Evolutionary conservation across 106 monocot species (phyloP).

Genomic region (Dendrobium catenatum): DNA sequence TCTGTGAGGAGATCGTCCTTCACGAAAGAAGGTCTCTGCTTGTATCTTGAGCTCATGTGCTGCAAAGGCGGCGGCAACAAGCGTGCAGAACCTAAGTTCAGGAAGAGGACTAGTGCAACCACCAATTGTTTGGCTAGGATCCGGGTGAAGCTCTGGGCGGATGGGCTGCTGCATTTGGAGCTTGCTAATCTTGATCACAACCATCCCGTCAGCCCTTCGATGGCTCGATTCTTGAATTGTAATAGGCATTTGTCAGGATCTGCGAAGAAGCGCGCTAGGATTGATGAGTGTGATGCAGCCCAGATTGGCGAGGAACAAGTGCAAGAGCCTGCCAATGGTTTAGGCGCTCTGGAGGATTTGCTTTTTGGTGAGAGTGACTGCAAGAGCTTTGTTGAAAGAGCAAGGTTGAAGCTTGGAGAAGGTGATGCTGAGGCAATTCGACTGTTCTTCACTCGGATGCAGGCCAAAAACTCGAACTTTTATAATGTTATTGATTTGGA

Average conservation of each 20-base stretch:
- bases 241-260: conserved; percentile 33
- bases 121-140: conserved; percentile 52
- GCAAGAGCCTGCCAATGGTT: conserved; percentile 18
- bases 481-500: conserved; percentile 41
- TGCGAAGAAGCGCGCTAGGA: conserved; percentile 18
- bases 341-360: conserved; percentile 31
- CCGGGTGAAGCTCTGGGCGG: conserved; percentile 58
- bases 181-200: conserved; percentile 53
- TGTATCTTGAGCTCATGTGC: conserved; percentile 71
- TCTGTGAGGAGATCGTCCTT: conserved; percentile 59
- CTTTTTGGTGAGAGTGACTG: conserved; percentile 34
- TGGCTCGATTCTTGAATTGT: conserved; percentile 41
- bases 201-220: conserved; percentile 46
- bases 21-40: conserved; percentile 44
- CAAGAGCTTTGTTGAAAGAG: conserved; percentile 33
- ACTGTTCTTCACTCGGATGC: conserved; percentile 49
- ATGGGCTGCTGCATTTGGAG: conserved; percentile 54
- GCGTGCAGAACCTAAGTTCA: conserved; percentile 48
- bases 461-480: conserved; percentile 45
- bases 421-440: conserved; percentile 35
- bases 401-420: conserved; percentile 24
- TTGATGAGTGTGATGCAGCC: conserved; percentile 1
- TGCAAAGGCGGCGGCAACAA: conserved; percentile 59
- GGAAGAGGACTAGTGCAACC: conserved; percentile 44
- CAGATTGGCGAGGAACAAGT: background rate